Conservation (phyloP, 345 rosid species). For the Microthlaspi erraticum region DNA sequence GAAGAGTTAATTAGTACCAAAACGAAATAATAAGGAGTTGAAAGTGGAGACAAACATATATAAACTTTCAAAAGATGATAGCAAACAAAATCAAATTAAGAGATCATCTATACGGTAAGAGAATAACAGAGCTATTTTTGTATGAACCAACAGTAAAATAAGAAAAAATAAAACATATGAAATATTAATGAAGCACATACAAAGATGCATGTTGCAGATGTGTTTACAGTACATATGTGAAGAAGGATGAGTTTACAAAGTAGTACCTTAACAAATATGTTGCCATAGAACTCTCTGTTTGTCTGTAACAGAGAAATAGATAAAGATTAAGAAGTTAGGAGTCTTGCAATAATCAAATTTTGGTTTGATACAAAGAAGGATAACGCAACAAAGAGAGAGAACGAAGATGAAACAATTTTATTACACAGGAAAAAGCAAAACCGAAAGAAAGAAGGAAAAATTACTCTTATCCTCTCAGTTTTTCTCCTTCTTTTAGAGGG, state of each 20-base stretch:
- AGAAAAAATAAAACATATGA: slow-evolving; percentile 10
- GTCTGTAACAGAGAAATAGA: slow-evolving; percentile 4
- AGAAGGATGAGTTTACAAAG: slow-evolving; percentile 17
- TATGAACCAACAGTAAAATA: slow-evolving; percentile 14
- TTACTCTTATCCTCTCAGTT: slow-evolving; percentile 31
- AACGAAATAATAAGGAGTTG: neutral
- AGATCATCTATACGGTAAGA: slow-evolving; percentile 2
- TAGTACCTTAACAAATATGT: slow-evolving; percentile 29
- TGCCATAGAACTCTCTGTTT: neutral
- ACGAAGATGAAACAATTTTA: slow-evolving; percentile 1
- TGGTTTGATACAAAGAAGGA: neutral
- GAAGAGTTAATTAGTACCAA: slow-evolving; percentile 5
- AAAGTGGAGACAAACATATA: neutral
- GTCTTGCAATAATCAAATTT: neutral
- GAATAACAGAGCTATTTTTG: neutral
- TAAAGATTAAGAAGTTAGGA: neutral
- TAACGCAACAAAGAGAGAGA: neutral
- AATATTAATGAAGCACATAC: neutral
- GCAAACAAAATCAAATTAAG: slow-evolving; percentile 7
- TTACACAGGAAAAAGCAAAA: slow-evolving; percentile 1
- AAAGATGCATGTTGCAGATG: no score
- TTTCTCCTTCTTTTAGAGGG: slow-evolving; percentile 37
- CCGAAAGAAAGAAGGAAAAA: no score
- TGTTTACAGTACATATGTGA: neutral
- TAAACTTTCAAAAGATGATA: neutral